A percentile compares a stretch with the other conserved stretches of the same genome.
Conservation (phyloP, 352 stramenopile genomes). For the Globisporangium splendens region DNA sequence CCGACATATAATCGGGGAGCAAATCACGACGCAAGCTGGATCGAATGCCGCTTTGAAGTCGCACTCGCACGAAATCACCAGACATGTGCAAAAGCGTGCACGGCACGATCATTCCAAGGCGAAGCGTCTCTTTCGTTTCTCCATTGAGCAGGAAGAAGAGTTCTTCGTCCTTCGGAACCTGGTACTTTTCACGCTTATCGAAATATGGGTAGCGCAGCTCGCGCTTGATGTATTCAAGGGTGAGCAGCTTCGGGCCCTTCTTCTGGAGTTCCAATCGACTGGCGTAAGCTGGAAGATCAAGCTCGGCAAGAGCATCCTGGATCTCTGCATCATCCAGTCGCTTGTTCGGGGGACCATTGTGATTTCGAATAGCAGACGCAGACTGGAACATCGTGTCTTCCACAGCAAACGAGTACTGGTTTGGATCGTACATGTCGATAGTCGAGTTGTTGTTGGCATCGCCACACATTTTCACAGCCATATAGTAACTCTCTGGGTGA, state of each 20-base stretch:
- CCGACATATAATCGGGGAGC: slow-evolving; percentile 75
- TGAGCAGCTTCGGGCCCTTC: slow-evolving; percentile 85
- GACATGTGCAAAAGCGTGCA: slow-evolving; percentile 83
- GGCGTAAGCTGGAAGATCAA: slow-evolving; percentile 85
- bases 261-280: slow-evolving; percentile 85
- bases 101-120: slow-evolving; percentile 82
- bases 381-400: slow-evolving; percentile 92
- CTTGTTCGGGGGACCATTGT: slow-evolving; percentile 47
- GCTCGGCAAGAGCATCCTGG: slow-evolving; percentile 80
- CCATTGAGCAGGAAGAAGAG: slow-evolving; percentile 86
- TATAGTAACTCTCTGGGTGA: slow-evolving; percentile 89
- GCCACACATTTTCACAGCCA: slow-evolving; percentile 90
- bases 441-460: slow-evolving; percentile 90
- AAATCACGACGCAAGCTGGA: slow-evolving; percentile 71
- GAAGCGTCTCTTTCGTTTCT: slow-evolving; percentile 78
- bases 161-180: slow-evolving; percentile 80
- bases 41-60: slow-evolving; percentile 81
- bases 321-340: slow-evolving; percentile 77
- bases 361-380: slow-evolving; percentile 73
- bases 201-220: slow-evolving; percentile 89
- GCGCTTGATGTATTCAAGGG: slow-evolving; percentile 87
- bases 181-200: slow-evolving; percentile 83
- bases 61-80: slow-evolving; percentile 80
- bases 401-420: slow-evolving; percentile 88
- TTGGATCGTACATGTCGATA: slow-evolving; percentile 90